Evolutionary conservation across 352 stramenopile species (phyloP).

Genomic region (Globisporangium acanthophoron): DNA sequence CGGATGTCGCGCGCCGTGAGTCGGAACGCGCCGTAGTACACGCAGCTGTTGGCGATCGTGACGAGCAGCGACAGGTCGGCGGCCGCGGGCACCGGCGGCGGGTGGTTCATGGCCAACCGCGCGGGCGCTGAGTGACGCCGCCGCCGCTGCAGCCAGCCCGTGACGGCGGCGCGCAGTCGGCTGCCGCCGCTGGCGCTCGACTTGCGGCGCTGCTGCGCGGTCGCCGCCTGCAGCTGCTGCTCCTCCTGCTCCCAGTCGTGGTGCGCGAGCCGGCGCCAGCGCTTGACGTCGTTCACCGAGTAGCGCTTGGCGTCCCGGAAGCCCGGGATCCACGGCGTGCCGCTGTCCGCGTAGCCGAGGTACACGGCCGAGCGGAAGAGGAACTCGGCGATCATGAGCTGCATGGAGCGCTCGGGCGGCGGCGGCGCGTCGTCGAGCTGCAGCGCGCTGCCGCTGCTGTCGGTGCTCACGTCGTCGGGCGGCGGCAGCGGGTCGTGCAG

Average conservation of each 20-base stretch:
- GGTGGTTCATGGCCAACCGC: conserved; percentile 31
- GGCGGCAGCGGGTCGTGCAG: conserved; percentile 28
- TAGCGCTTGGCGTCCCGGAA: conserved; percentile 69
- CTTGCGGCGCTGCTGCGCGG: not conserved
- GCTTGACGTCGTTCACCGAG: conserved; percentile 69
- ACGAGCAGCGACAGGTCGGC: conserved; percentile 47
- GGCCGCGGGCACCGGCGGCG: conserved; percentile 27
- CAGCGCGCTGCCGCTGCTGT: conserved; percentile 17
- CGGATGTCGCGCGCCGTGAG: conserved; percentile 45
- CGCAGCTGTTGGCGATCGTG: conserved; percentile 60
- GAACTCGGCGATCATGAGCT: conserved; percentile 79
- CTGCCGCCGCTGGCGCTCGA: not conserved
- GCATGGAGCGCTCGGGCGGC: conserved; percentile 52
- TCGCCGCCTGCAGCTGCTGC: conserved; percentile 21
- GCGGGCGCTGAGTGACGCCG: conserved; percentile 14
- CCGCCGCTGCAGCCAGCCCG: conserved; percentile 16
- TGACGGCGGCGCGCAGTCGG: conserved; percentile 18
- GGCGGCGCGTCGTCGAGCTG: conserved; percentile 19
- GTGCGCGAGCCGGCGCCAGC: conserved; percentile 65
- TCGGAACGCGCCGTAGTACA: conserved; percentile 49
- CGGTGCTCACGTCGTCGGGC: conserved; percentile 21
- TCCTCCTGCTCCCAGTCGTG: conserved; percentile 63
- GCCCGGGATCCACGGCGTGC: conserved; percentile 48
- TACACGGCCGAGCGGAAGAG: conserved; percentile 67
- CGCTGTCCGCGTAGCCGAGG: conserved; percentile 40